Conservation (phyloP, 2,329 filamentous ascomycete genomes). For the Alternaria metachromatica region DNA sequence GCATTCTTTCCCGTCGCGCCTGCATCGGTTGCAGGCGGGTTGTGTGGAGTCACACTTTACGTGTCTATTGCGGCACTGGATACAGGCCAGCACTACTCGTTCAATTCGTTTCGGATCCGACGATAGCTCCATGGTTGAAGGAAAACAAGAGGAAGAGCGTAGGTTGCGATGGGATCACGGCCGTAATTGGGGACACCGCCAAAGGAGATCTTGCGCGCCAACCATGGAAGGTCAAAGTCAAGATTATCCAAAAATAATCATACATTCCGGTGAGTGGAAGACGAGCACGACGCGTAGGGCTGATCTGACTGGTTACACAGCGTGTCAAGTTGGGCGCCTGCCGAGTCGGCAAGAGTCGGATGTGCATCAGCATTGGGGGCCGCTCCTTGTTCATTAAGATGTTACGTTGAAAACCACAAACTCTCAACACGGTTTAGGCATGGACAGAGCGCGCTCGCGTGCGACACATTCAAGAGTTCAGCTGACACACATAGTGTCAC, state of each 20-base stretch:
- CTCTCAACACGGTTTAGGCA: background rate
- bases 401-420: background rate
- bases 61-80: conserved; percentile 43
- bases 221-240: background rate
- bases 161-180: background rate
- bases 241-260: background rate
- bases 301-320: background rate
- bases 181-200: background rate
- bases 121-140: conserved; percentile 25
- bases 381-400: background rate
- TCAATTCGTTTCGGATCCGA: conserved; percentile 29
- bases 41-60: conserved; percentile 45
- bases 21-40: conserved; percentile 41
- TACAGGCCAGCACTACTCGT: conserved; percentile 41
- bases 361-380: background rate
- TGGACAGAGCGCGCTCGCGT: background rate
- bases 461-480: background rate
- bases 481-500: background rate
- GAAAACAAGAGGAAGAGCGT: background rate
- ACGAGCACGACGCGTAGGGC: background rate
- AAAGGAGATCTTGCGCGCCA: background rate
- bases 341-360: conserved; percentile 2
- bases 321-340: background rate
- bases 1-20: conserved; percentile 43
- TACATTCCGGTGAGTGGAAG: background rate